Base-by-base conservation (phyloP, 2,329 filamentous ascomycete genomes). In the Alternaria sp. region DNA sequence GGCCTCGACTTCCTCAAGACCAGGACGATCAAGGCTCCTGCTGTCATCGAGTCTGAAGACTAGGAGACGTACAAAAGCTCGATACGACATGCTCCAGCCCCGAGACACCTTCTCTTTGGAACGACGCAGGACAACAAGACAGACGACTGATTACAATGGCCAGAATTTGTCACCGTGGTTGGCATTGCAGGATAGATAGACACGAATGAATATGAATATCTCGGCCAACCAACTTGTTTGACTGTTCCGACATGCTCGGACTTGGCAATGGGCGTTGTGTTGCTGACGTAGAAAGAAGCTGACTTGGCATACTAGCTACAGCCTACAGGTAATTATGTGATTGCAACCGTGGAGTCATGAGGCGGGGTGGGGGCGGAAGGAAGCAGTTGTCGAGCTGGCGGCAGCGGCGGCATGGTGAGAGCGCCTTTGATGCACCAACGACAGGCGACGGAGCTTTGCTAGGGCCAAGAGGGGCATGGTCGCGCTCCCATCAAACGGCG, bases 11-110 rank as follows among this genome's bases (percentile, higher is more conserved):
- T 87, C 76, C 79, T 89, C 58, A 84, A 84, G 62, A 81, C 79
- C 51, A 80, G 83, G 64, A 83, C 86, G 60, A 83, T 89, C 77
- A 87, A 85, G 74, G 85, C 86, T 17, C 86, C 86, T 11, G 86
- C 86, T 2, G 82, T 88, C 49, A 85, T 89, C 68, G 86, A 89
- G 76, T 85, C 83, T 73, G 84, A 87, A 69, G 77, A 82, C 52
- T 77, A 76, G 67, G 55, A 48, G 46, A 39, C 28, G 14, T 45
- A 36, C 51, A 50, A 50, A 17, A 26, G 17, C 48, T 36, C 46
- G 51, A 42, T 40, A 9, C 29, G 40, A 45, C 17, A 6, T 53
- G 24, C 14, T 41, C 3, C 13, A 41, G 34, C 52, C 53, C 24
- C 8, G 40, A 23, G 56, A 52, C 45, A 52, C 45, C 14, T 60